phyloP scores from a whole-genome alignment of 345 rosid genomes.

The Eucalyptus brandiana region DNA sequence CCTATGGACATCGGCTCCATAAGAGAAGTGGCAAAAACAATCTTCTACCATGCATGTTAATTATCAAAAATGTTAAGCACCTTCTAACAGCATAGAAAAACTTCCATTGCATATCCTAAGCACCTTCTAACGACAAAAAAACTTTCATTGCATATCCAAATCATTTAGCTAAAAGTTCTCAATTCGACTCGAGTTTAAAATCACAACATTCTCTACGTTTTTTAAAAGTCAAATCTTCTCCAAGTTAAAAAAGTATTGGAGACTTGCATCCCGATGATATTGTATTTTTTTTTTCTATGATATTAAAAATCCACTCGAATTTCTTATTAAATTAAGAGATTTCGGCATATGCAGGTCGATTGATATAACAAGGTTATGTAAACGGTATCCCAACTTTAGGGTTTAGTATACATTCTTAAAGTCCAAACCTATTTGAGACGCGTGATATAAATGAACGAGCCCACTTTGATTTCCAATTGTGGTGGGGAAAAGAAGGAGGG shows the following conservation, averaged over 20 bases:
- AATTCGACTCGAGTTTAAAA: background rate
- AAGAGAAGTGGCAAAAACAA: background rate
- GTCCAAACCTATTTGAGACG: background rate
- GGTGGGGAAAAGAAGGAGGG: background rate
- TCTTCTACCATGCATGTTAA: background rate
- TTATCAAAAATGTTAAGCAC: background rate
- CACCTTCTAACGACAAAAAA: background rate
- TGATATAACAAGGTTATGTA: background rate
- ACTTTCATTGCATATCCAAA: background rate
- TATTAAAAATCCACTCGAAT: background rate
- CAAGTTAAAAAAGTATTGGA: rapidly evolving
- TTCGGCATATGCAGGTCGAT: rapidly evolving
- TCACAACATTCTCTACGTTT: background rate
- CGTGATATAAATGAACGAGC: background rate
- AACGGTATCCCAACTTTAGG: too few relatives aligned
- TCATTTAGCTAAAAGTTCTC: background rate
- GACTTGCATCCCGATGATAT: rapidly evolving
- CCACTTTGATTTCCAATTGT: background rate
- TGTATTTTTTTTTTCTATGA: rapidly evolving
- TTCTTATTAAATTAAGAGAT: background rate
- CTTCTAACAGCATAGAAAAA: background rate
- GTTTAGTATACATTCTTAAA: too few relatives aligned
- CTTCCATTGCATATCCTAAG: background rate
- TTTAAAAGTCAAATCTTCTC: background rate
- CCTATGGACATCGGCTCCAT: background rate